Evolutionary conservation across 2,329 filamentous ascomycete genomes (phyloP).

Genomic region (Neonectria magnoliae): DNA sequence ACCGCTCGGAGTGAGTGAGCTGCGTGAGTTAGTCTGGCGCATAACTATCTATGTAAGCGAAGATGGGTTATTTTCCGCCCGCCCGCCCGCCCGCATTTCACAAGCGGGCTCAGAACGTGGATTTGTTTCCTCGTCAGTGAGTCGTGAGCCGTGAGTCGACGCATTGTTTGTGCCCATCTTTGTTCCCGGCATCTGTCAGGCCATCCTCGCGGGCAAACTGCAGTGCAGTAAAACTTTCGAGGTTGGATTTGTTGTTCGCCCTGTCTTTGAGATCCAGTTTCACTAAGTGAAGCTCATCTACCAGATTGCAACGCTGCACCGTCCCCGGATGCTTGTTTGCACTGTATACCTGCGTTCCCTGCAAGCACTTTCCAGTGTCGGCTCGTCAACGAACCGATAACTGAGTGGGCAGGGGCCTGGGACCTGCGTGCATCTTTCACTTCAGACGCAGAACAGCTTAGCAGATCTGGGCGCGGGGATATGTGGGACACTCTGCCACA

Average conservation of each 20-base stretch:
- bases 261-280: constrained; percentile 19
- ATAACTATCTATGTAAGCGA: background rate
- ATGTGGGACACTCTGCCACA: constrained; percentile 17
- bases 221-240: background rate
- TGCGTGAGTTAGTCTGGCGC: background rate
- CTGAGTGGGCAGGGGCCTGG: constrained; percentile 1
- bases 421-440: background rate
- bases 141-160: background rate
- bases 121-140: constrained; percentile 4
- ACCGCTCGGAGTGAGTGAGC: background rate
- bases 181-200: background rate
- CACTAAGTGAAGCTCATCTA: constrained; percentile 14
- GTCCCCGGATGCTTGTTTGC: constrained; percentile 3
- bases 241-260: constrained; percentile 5
- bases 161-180: background rate
- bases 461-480: constrained; percentile 8
- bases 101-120: constrained; percentile 1
- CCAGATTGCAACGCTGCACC: background rate
- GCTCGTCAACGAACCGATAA: constrained; percentile 10
- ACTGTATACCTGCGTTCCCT: constrained; percentile 16
- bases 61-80: background rate
- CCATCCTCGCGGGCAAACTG: background rate
- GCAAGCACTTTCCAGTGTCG: constrained; percentile 18
- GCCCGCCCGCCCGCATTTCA: background rate
- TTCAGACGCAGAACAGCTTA: background rate